A percentile compares a stretch with the other conserved stretches of the same genome.
Evolutionary conservation across 2,329 filamentous ascomycete genomes (phyloP).

Genomic region (Passalora sequoiae): DNA sequence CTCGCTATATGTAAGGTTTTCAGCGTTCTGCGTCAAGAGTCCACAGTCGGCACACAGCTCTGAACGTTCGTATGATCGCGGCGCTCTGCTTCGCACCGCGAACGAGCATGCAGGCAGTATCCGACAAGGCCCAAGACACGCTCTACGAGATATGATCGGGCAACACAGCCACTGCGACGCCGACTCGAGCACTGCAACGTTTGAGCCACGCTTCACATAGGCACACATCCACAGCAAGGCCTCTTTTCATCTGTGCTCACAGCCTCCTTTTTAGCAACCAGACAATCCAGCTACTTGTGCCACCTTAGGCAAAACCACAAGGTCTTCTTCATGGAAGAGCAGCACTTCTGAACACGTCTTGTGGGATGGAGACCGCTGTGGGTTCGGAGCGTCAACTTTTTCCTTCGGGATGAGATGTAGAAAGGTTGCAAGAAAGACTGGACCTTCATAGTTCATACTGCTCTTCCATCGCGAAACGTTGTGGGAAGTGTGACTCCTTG

Average conservation of each 20-base stretch:
- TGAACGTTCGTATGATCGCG: too few relatives aligned
- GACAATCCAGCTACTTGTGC: slow-evolving; percentile 28
- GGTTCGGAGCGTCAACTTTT: slow-evolving; percentile 23
- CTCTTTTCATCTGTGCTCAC: slow-evolving; percentile 5
- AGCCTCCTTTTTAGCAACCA: slow-evolving; percentile 16
- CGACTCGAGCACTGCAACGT: neutral
- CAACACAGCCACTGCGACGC: neutral
- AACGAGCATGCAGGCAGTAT: too few relatives aligned
- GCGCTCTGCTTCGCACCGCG: too few relatives aligned
- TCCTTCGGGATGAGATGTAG: slow-evolving; percentile 7
- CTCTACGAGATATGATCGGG: neutral
- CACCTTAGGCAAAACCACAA: slow-evolving; percentile 22
- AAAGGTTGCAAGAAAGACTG: slow-evolving; percentile 26
- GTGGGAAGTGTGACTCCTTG: slow-evolving; percentile 32
- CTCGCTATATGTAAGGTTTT: too few relatives aligned
- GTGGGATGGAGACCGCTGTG: slow-evolving; percentile 27
- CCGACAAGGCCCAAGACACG: too few relatives aligned
- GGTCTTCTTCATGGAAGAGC: slow-evolving; percentile 30
- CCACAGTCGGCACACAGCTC: too few relatives aligned
- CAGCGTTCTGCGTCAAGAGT: too few relatives aligned
- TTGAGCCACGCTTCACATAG: slow-evolving; percentile 2
- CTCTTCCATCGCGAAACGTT: slow-evolving; percentile 13
- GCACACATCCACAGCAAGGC: neutral
- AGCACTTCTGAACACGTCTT: slow-evolving; percentile 28
- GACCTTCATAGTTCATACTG: slow-evolving; percentile 34